Conservation (phyloP, 2,329 filamentous ascomycete species). For the Aspergillus sp. region DNA sequence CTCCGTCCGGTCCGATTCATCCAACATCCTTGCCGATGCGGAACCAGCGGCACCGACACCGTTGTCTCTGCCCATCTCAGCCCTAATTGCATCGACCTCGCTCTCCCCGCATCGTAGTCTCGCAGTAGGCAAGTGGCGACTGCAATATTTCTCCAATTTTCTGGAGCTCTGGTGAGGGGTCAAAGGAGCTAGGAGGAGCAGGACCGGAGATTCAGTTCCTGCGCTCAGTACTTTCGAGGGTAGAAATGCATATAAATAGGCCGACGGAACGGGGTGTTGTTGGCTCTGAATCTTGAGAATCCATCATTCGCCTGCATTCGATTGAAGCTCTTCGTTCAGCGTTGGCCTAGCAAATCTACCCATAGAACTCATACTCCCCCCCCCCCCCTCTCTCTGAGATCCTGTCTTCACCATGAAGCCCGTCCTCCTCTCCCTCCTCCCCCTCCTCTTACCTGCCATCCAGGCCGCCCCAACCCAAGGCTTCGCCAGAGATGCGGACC, state of each 20-base stretch:
- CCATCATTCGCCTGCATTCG: too few species aligned
- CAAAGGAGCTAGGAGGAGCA: too few species aligned
- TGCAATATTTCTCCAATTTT: neutral
- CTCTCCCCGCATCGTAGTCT: neutral
- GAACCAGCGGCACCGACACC: neutral
- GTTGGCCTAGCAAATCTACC: too few species aligned
- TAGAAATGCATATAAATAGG: neutral
- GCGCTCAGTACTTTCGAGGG: neutral
- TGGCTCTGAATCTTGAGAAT: too few species aligned
- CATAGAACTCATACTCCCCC: neutral
- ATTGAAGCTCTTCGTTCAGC: too few species aligned
- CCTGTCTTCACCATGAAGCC: conserved; percentile 11
- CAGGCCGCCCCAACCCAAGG: conserved; percentile 15
- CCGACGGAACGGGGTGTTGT: neutral
- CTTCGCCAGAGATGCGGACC: conserved; percentile 14
- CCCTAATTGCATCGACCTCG: neutral
- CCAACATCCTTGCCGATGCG: neutral
- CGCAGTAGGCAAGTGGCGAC: neutral
- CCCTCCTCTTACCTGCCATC: neutral
- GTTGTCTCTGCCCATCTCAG: neutral
- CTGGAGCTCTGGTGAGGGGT: neutral
- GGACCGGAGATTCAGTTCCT: neutral
- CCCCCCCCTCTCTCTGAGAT: neutral
- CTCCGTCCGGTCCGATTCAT: too few species aligned
- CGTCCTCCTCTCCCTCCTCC: conserved; percentile 5